These are phyloP conservation scores for Saccharomyces hybrid DNA, from an alignment of 1,139 yeast genomes.

Conservation along the genomic window DNA sequence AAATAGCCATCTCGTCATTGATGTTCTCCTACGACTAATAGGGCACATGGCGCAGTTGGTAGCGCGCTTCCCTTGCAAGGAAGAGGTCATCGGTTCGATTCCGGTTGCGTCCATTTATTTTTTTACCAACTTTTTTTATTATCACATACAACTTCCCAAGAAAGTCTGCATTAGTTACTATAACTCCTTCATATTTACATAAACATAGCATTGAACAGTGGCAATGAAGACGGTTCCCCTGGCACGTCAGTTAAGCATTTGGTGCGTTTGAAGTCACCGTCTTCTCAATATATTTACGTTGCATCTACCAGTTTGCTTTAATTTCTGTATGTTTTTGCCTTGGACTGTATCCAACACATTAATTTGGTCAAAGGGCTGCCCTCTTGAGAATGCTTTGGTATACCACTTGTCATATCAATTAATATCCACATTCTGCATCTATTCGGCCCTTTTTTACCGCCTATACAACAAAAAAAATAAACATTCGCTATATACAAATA, in stretches of 20 bases:
- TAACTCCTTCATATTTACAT: not conserved
- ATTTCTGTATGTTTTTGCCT: no score
- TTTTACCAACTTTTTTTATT: not conserved
- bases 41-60: slow-evolving; percentile 32
- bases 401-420: not conserved
- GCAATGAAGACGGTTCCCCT: no score
- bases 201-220: no score
- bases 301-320: no score
- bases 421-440: not conserved
- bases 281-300: no score
- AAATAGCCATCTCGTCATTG: not conserved
- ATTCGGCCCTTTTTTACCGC: not conserved
- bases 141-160: not conserved
- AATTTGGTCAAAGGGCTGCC: not conserved
- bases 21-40: not conserved
- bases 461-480: not conserved
- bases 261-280: no score
- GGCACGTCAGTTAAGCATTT: no score
- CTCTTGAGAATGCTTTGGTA: not conserved
- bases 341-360: not conserved
- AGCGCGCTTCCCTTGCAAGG: slow-evolving; percentile 32
- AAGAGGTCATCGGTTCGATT: slow-evolving; percentile 31
- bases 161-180: not conserved
- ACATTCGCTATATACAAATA: not conserved
- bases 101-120: slow-evolving; percentile 28